These are phyloP conservation scores for Aphanomyces stellatus DNA, from an alignment of 352 stramenopile species.

Conservation along the genomic window DNA sequence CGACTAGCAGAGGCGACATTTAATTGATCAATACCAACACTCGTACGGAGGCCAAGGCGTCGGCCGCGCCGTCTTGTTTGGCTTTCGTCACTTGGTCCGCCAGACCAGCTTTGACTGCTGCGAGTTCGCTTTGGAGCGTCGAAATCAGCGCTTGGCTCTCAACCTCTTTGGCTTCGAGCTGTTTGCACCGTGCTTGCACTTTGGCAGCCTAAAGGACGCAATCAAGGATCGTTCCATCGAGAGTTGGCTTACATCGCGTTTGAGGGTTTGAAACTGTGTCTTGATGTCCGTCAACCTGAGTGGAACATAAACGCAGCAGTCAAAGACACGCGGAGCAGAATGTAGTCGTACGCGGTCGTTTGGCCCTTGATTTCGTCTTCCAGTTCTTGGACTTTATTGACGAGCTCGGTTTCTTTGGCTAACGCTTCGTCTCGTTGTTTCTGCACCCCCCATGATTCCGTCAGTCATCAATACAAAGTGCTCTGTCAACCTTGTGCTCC, in stretches of 20 bases:
- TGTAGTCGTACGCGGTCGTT: not conserved
- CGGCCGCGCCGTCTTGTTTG: conserved; percentile 3
- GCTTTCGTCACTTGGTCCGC: conserved; percentile 10
- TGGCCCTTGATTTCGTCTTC: not conserved
- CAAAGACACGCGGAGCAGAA: no score
- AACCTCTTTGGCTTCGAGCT: not conserved
- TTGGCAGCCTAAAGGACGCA: not conserved
- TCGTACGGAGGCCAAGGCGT: not conserved
- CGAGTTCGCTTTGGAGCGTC: conserved; percentile 31
- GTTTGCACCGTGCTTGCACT: not conserved
- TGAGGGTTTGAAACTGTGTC: conserved; percentile 1
- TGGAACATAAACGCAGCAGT: no score
- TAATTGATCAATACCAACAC: not conserved
- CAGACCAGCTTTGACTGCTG: conserved; percentile 29
- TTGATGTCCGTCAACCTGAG: not conserved
- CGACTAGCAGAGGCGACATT: not conserved
- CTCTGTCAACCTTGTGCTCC: conserved; percentile 4
- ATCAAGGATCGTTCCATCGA: not conserved
- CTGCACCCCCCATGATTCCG: no score
- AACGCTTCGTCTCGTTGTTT: no score
- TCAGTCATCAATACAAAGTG: no score
- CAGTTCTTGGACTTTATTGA: not conserved
- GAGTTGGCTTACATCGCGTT: not conserved
- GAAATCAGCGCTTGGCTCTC: conserved; percentile 17
- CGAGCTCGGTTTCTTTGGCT: not conserved